Evolutionary conservation across 176 grass and related monocot genomes (phyloP).

Genomic region (Carex pumila): DNA sequence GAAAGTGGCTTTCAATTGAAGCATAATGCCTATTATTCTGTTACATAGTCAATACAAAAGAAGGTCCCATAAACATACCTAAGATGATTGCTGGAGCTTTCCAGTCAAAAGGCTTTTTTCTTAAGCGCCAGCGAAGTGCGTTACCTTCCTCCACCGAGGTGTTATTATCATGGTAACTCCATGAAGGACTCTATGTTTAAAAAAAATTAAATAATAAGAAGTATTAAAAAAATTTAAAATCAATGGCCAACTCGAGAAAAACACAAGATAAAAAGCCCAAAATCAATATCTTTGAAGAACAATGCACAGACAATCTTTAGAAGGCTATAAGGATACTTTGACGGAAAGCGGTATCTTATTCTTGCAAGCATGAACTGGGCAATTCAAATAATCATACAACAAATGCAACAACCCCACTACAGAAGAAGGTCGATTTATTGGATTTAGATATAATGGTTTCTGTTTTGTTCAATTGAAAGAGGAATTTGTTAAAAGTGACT

Average conservation of each 20-base stretch:
- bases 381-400: neutral
- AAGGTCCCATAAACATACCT: conserved; percentile 30
- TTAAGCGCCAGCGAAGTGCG: neutral
- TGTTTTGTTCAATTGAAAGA: neutral
- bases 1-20: neutral
- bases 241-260: neutral
- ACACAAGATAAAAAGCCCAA: no score
- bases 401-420: neutral
- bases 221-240: neutral
- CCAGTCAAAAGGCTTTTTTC: conserved; percentile 38
- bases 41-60: neutral
- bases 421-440: neutral
- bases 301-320: neutral
- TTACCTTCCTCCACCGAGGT: conserved; percentile 1
- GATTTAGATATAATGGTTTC: neutral
- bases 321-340: neutral
- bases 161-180: conserved; percentile 10
- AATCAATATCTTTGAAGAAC: no score
- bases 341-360: neutral
- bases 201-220: neutral
- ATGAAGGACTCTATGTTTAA: conserved; percentile 33
- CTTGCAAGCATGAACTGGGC: neutral
- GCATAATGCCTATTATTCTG: neutral
- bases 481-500: neutral
- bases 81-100: conserved; percentile 74